Percentiles rank a stretch among this genome's conserved stretches.
These are phyloP conservation scores for Candida palmyrensis DNA, from an alignment of 805 yeast species.

Conservation along the genomic window DNA sequence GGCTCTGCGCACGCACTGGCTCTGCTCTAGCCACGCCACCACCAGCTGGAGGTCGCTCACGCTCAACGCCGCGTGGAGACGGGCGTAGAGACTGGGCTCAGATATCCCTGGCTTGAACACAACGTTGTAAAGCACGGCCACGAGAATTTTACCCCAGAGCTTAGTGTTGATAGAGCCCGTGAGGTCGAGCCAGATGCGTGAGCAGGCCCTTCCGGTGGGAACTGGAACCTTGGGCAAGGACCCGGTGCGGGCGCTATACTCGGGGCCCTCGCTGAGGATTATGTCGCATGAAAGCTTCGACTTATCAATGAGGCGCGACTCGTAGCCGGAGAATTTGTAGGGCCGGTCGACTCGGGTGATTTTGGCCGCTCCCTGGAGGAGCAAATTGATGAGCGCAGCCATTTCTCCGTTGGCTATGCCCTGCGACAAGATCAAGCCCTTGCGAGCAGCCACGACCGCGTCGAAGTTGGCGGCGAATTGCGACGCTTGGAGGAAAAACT, in stretches of 20 bases:
- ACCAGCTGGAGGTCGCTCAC: conserved; percentile 23
- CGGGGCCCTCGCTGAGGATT: conserved; percentile 25
- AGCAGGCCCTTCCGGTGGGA: conserved; percentile 58
- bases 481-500: conserved; percentile 42
- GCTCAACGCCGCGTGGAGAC: conserved; percentile 25
- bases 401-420: conserved; percentile 60
- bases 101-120: conserved; percentile 35
- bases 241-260: conserved; percentile 18
- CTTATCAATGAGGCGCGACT: conserved; percentile 70
- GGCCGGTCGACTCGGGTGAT: conserved; percentile 53
- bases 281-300: conserved; percentile 63
- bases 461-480: conserved; percentile 40
- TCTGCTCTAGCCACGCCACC: conserved; percentile 36
- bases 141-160: conserved; percentile 57
- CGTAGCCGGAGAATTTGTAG: conserved; percentile 56
- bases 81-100: conserved; percentile 14
- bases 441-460: conserved; percentile 36
- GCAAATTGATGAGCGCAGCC: conserved; percentile 53
- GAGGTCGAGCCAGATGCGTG: conserved; percentile 68
- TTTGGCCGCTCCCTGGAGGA: conserved; percentile 23
- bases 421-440: conserved; percentile 52
- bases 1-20: conserved; percentile 23
- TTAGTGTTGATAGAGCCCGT: conserved; percentile 52
- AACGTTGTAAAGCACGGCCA: conserved; percentile 35
- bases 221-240: conserved; percentile 43